Conservation (phyloP, 352 stramenopile genomes). For the Pythium sukuiense region DNA sequence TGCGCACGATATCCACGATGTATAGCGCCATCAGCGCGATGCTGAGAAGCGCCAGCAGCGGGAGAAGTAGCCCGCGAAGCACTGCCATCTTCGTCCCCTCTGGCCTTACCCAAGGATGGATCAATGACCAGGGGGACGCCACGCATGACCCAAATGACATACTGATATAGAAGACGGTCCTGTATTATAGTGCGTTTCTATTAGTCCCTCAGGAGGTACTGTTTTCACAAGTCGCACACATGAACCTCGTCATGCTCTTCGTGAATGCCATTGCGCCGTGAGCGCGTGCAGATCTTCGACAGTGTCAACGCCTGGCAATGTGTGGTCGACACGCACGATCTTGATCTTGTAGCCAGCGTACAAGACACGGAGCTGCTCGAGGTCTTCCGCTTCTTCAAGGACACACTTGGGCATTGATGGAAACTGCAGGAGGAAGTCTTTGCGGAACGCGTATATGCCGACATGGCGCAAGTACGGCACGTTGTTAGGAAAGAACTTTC, state of each 20-base stretch:
- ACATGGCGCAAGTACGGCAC: conserved; percentile 72
- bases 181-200: neutral
- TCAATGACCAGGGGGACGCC: conserved; percentile 10
- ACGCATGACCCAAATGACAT: conserved; percentile 9
- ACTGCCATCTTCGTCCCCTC: conserved; percentile 11
- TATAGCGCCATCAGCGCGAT: conserved; percentile 32
- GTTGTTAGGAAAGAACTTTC: conserved; percentile 46
- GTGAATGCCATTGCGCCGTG: conserved; percentile 38
- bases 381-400: conserved; percentile 68
- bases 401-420: conserved; percentile 49
- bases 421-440: conserved; percentile 70
- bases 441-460: conserved; percentile 80
- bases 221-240: neutral
- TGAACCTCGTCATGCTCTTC: neutral
- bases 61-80: conserved; percentile 40
- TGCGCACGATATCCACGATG: conserved; percentile 43
- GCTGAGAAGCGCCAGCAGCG: conserved; percentile 51
- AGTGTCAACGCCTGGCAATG: conserved; percentile 69
- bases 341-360: conserved; percentile 74
- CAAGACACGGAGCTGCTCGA: conserved; percentile 86
- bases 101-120: neutral
- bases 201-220: neutral
- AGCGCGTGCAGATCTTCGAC: conserved; percentile 59
- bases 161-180: conserved; percentile 4
- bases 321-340: conserved; percentile 59